Evolutionary conservation across 2,329 filamentous ascomycete genomes (phyloP).

Genomic region (Exophiala sp.): DNA sequence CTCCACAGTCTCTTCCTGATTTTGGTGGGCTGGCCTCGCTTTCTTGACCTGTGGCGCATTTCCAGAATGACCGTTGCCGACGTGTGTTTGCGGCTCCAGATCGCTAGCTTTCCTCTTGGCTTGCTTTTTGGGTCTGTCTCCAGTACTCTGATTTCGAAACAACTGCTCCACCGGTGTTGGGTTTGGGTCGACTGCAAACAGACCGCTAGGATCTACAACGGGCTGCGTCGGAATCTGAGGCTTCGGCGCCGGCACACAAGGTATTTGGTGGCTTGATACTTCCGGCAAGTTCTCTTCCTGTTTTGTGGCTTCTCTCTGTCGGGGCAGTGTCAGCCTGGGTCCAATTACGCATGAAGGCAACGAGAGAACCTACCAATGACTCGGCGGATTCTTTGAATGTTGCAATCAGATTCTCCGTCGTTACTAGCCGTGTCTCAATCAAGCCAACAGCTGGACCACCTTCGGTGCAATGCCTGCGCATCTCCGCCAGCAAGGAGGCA

Average conservation of each 20-base stretch:
- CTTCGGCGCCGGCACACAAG: background rate
- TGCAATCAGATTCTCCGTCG: slow-evolving; percentile 14
- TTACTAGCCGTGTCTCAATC: slow-evolving; percentile 9
- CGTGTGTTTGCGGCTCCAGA: background rate
- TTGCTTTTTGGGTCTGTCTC: slow-evolving; percentile 9
- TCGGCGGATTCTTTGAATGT: slow-evolving; percentile 15
- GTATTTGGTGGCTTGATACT: background rate
- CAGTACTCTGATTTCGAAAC: slow-evolving; percentile 9
- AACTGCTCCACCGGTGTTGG: slow-evolving; percentile 21
- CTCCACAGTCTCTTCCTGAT: background rate
- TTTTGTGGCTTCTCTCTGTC: slow-evolving; percentile 8
- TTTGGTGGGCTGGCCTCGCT: slow-evolving; percentile 15
- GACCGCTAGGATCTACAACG: slow-evolving; percentile 21
- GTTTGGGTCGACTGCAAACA: slow-evolving; percentile 27
- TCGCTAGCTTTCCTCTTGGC: slow-evolving; percentile 16
- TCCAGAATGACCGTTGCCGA: slow-evolving; percentile 6
- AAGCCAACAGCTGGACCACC: background rate
- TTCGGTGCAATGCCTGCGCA: slow-evolving; percentile 10
- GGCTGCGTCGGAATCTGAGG: slow-evolving; percentile 9
- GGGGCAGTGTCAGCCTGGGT: background rate
- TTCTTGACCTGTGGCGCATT: slow-evolving; percentile 25
- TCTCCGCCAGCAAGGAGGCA: slow-evolving; percentile 15
- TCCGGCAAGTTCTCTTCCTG: slow-evolving; percentile 3
- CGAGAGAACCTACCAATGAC: slow-evolving; percentile 4
- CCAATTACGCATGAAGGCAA: background rate